Evolutionary conservation across 768 basidiomycete genomes (phyloP).

Genomic region (Megacollybia marginata): DNA sequence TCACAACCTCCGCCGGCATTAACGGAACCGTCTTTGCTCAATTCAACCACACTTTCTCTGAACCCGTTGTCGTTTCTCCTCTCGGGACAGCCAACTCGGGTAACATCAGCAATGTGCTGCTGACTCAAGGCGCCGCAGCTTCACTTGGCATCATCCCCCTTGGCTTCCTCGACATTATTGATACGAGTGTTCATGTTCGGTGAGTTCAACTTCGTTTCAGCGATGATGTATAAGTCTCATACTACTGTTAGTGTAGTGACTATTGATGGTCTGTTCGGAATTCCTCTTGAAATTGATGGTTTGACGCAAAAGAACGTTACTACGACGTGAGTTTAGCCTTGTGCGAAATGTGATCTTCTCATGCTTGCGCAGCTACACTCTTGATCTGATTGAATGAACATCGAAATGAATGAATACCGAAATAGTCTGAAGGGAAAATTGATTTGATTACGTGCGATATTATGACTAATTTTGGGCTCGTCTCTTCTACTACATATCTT

Average conservation of each 20-base stretch:
- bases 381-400: not conserved
- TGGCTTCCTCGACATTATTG: conserved; percentile 43
- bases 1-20: conserved; percentile 37
- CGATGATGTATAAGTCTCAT: not conserved
- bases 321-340: conserved; percentile 20
- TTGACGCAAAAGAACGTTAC: conserved; percentile 28
- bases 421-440: no score
- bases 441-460: no score
- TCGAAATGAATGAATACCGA: no score
- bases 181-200: conserved; percentile 31
- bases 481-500: no score
- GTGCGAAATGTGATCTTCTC: not conserved
- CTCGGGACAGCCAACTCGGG: conserved; percentile 52
- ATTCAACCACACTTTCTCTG: conserved; percentile 51
- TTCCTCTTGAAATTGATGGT: conserved; percentile 27
- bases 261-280: conserved; percentile 22
- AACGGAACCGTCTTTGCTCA: conserved; percentile 48
- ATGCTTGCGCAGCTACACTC: not conserved
- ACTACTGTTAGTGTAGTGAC: conserved; percentile 19
- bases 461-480: no score
- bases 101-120: conserved; percentile 43
- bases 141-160: conserved; percentile 50
- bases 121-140: conserved; percentile 42
- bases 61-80: conserved; percentile 42
- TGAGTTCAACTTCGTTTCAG: conserved; percentile 8